Evolutionary conservation across 140 eudicot genomes (phyloP).

Genomic region (Bidens hawaiensis): DNA sequence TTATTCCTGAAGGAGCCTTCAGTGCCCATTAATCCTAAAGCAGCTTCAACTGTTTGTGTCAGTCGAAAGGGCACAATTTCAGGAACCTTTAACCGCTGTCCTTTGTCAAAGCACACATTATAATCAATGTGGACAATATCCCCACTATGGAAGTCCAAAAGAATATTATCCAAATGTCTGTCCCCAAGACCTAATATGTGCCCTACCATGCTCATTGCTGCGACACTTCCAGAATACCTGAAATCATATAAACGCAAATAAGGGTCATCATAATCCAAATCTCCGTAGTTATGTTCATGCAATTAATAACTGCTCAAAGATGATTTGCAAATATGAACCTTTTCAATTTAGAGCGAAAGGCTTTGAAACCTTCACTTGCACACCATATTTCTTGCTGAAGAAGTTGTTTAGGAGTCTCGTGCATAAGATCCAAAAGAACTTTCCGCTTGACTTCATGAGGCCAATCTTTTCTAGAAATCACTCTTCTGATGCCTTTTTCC

Average conservation of each 20-base stretch:
- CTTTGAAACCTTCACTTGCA: constrained; percentile 97
- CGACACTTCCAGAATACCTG: constrained; percentile 91
- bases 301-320: not conserved
- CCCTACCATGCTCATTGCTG: constrained; percentile 99
- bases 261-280: constrained; percentile 1
- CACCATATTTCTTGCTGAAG: constrained; percentile 99
- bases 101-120: constrained; percentile 98
- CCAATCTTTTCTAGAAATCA: constrained; percentile 96
- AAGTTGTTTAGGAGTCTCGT: constrained; percentile 93
- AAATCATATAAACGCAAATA: constrained; percentile 25
- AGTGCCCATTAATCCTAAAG: constrained; percentile 87
- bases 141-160: constrained; percentile 80
- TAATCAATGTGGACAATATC: constrained; percentile 97
- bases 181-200: constrained; percentile 97
- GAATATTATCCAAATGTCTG: constrained; percentile 94
- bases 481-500: constrained; percentile 96
- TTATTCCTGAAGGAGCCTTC: constrained; percentile 86
- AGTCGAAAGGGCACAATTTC: constrained; percentile 98
- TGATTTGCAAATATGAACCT: constrained; percentile 52
- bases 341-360: constrained; percentile 77
- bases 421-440: constrained; percentile 94
- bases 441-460: constrained; percentile 95
- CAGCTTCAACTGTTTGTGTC: constrained; percentile 91
- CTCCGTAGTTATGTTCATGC: not conserved
- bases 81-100: constrained; percentile 89